Evolutionary conservation across 1,284 basidiomycete genomes (phyloP).

Genomic region (Trametes pubescens): DNA sequence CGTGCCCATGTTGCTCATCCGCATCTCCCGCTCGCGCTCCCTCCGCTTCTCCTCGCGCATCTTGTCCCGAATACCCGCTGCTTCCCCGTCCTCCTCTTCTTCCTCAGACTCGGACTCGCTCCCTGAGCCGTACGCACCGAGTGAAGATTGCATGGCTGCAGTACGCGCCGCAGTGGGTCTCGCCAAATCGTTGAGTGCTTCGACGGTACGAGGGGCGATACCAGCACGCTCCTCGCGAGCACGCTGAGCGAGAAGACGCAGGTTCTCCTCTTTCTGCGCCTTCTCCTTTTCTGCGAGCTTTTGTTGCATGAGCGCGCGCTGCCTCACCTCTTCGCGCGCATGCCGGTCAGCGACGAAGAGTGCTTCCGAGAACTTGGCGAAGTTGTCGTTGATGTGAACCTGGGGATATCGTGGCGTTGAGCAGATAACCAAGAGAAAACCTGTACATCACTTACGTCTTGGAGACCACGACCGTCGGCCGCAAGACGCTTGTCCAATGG

Average conservation of each 20-base stretch:
- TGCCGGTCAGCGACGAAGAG: conserved; percentile 97
- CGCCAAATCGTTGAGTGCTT: conserved; percentile 34
- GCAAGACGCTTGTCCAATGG: conserved; percentile 98
- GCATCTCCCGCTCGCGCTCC: conserved; percentile 96
- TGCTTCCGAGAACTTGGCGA: conserved; percentile 98
- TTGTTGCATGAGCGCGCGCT: conserved; percentile 97
- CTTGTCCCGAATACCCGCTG: conserved; percentile 85
- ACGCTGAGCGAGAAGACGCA: conserved; percentile 92
- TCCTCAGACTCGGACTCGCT: conserved; percentile 61
- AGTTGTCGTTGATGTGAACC: conserved; percentile 99
- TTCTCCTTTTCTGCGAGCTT: conserved; percentile 99
- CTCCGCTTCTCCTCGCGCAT: conserved; percentile 93
- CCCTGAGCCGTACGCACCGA: conserved; percentile 89
- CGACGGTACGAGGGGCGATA: conserved; percentile 52
- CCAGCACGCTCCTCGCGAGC: conserved; percentile 95
- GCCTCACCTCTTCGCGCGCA: conserved; percentile 97
- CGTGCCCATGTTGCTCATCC: conserved; percentile 99
- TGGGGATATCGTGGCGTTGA: conserved; percentile 41
- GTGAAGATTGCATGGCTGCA: conserved; percentile 75
- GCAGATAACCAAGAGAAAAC: background rate
- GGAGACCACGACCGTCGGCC: conserved; percentile 95
- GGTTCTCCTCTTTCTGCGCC: conserved; percentile 94
- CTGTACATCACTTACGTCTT: conserved; percentile 73
- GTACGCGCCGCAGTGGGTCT: conserved; percentile 66
- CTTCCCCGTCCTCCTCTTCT: conserved; percentile 92